Evolutionary conservation across 352 stramenopile genomes (phyloP), one percentile per base, ranked within the genome.

Genomic region (Globisporangium okanoganense): DNA sequence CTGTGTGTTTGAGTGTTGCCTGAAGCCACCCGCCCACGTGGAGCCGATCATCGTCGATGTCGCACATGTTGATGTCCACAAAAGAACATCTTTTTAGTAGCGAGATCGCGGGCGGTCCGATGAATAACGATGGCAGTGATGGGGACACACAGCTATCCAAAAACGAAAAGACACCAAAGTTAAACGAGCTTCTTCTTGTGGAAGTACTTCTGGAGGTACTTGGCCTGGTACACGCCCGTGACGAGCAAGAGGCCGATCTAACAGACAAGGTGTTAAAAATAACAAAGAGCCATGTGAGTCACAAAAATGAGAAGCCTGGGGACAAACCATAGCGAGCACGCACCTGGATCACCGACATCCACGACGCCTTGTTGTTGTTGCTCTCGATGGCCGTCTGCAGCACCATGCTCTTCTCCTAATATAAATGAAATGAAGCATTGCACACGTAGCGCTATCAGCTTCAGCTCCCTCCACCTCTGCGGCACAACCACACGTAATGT

Each of bases 181-280:
- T 81, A 92, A n/a, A 92, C 82, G 38, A 94, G 69, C 61, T 96
- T 96, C 57, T 94, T 96, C 64, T 87, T 87, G 58, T 89, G 74
- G 56, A 96, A 92, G 66, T 88, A 96, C 59, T 71, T 62, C 61
- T 91, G 76, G 22, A 96, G 70, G 56, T 96, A 75, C 51, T 88
- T 82, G 16, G 84, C 80, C 61, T 96, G 87, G 67, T 86, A 94
- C 33, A 93, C 76, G 14, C 76, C 79, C 2, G 81, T 87, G 33
- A 82, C 56, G 13, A 94, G 44, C 45, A 94, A 64, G 31, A 94
- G 75, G 16, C 68, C 65, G 57, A 90, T 94, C 78, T 94, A 14
- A 53, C 35, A 41, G 0, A 57, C n/a, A 56, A 16, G 14, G 7
- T 2, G 49, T 10, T 51, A 41, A 2, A 36, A 41, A 12, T 31